Evolutionary conservation across 257 asterid genomes (phyloP), one percentile per base, ranked within the genome.

Genomic region (Anisodus tanguticus): DNA sequence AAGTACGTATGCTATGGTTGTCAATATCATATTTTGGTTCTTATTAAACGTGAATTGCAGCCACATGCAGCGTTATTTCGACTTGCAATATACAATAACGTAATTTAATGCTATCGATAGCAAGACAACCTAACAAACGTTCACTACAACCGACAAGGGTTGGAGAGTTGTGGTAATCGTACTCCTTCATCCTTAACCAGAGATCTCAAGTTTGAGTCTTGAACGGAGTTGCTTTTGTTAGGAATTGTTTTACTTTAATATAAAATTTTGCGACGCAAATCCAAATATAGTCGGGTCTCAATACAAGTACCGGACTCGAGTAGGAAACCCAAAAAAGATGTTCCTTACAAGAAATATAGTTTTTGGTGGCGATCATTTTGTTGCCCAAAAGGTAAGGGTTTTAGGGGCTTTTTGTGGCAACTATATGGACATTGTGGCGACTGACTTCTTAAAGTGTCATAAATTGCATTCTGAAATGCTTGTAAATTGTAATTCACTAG

Each of bases 161-260:
- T 31, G 0, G 0, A 2, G 4, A 35, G 10, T 0, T 1, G 8
- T 35, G 22, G 8, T 6, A 67, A 67, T 1, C 10, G 6, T 3
- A 0, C 31, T 31, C 12, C 0, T 62, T 22, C 39, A 31, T 26
- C 0, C 2, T 64, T 31, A 64, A 26, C 5, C 2, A 64, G 31
- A 64, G 5, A 0, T 26, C 13, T 26, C 5, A 2, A 0, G 4
- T 64, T 26, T 0, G 1, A 64, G 4, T 39, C 12, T 5, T 19
- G 2, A 3, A 53, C 3, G 1, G 10, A 8, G 5, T 63, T 0
- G 6, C 5, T 0, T 63, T 22, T 22, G 5, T 19, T 22, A 22
- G 39, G 2, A 13, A 63, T 3, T 4, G 5, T 2, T n/a, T 62
- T 22, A 22, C 15, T 11, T 19, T 6, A 41, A 41, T 41, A 5